Evolutionary conservation across 2,329 filamentous ascomycete species (phyloP).

Genomic region (Fusarium sp.): DNA sequence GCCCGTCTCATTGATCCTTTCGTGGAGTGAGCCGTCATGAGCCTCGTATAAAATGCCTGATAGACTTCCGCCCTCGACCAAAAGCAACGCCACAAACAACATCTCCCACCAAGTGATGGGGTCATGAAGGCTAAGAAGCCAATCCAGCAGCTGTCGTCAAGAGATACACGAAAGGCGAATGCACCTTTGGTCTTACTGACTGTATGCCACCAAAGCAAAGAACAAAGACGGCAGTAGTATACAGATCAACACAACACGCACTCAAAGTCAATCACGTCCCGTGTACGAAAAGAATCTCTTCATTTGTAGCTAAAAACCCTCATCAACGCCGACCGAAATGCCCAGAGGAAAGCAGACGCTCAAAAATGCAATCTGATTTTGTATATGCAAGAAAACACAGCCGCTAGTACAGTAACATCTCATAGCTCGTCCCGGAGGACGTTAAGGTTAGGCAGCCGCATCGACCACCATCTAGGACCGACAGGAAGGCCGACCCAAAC

Average conservation of each 20-base stretch:
- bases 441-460: slow-evolving; percentile 54
- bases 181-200: background rate
- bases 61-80: background rate
- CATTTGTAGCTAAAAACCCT: background rate
- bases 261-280: background rate
- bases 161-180: background rate
- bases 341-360: slow-evolving; percentile 8
- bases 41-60: background rate
- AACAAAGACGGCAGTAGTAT: background rate
- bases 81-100: background rate
- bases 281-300: background rate
- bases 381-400: background rate
- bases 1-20: background rate
- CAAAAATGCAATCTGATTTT: slow-evolving; percentile 2
- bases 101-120: background rate
- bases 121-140: background rate
- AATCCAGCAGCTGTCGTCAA: background rate
- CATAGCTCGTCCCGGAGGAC: slow-evolving; percentile 60
- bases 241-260: background rate
- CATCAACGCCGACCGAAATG: slow-evolving; percentile 22
- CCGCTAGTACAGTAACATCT: slow-evolving; percentile 11
- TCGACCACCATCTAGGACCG: slow-evolving; percentile 57
- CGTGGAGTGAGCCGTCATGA: background rate
- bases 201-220: background rate
- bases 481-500: slow-evolving; percentile 64